These are phyloP conservation scores for Hyphopichia fennica DNA, from an alignment of 1,139 yeast genomes.

Conservation along the genomic window DNA sequence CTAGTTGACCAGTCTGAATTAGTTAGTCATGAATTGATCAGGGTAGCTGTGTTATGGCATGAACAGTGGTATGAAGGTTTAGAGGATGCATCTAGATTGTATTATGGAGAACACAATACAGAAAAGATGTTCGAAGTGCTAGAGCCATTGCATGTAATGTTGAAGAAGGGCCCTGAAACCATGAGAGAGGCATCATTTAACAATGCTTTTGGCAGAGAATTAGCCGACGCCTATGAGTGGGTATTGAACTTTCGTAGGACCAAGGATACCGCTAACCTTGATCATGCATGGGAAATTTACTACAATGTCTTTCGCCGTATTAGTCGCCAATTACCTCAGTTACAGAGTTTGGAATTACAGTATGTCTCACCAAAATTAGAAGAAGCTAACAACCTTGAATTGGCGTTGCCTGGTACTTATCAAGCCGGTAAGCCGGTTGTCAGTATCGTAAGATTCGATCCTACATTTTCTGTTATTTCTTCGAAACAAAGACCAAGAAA, in stretches of 20 bases:
- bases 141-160: slow-evolving; percentile 83
- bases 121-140: slow-evolving; percentile 92
- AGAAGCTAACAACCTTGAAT: slow-evolving; percentile 73
- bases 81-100: slow-evolving; percentile 92
- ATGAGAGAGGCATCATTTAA: slow-evolving; percentile 91
- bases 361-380: slow-evolving; percentile 90
- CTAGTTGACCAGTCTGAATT: slow-evolving; percentile 91
- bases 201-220: slow-evolving; percentile 90
- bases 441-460: slow-evolving; percentile 73
- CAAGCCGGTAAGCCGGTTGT: slow-evolving; percentile 80
- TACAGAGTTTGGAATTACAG: slow-evolving; percentile 83
- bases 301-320: slow-evolving; percentile 91
- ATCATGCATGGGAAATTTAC: slow-evolving; percentile 97
- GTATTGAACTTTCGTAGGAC: slow-evolving; percentile 80
- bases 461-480: slow-evolving; percentile 83
- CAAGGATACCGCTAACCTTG: slow-evolving; percentile 81
- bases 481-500: slow-evolving; percentile 96
- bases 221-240: slow-evolving; percentile 94
- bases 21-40: slow-evolving; percentile 88
- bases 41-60: slow-evolving; percentile 97
- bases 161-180: slow-evolving; percentile 88
- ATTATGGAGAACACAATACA: slow-evolving; percentile 92
- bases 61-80: slow-evolving; percentile 98
- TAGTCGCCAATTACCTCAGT: slow-evolving; percentile 83
- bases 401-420: slow-evolving; percentile 95